These are phyloP conservation scores for Dendrothele bispora DNA, from an alignment of 768 basidiomycete genomes.

Conservation along the genomic window DNA sequence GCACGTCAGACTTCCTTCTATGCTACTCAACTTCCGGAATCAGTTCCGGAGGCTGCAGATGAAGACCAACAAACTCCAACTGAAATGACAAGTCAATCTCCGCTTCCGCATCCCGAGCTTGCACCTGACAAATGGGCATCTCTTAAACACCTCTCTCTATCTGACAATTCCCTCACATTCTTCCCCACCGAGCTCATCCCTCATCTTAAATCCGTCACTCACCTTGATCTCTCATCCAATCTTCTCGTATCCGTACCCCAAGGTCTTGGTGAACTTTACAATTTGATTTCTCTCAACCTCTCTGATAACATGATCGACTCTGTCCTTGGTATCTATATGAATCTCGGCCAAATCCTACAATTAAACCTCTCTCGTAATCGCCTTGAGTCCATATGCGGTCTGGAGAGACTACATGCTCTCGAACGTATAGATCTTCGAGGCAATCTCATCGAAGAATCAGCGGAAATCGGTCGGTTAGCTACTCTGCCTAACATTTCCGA, in stretches of 20 bases:
- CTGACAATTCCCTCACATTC: slow-evolving; percentile 82
- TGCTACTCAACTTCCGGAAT: slow-evolving; percentile 51
- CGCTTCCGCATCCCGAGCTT: slow-evolving; percentile 36
- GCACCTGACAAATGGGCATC: slow-evolving; percentile 71
- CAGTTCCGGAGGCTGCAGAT: slow-evolving; percentile 52
- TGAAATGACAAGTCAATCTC: slow-evolving; percentile 5
- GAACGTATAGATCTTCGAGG: slow-evolving; percentile 82
- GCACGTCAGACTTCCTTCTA: slow-evolving; percentile 47
- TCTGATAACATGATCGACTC: slow-evolving; percentile 98
- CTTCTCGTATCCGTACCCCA: slow-evolving; percentile 86
- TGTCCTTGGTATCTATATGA: slow-evolving; percentile 82
- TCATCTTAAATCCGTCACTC: slow-evolving; percentile 70
- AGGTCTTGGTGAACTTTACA: slow-evolving; percentile 70
- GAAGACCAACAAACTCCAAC: slow-evolving; percentile 8
- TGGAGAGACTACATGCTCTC: slow-evolving; percentile 85
- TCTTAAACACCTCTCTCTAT: slow-evolving; percentile 71
- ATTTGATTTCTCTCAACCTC: slow-evolving; percentile 90
- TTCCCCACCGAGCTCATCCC: slow-evolving; percentile 67
- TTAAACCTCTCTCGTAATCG: slow-evolving; percentile 87
- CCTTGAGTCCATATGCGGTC: slow-evolving; percentile 91
- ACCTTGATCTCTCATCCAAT: slow-evolving; percentile 90
- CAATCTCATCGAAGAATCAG: slow-evolving; percentile 79
- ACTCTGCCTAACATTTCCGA: slow-evolving; percentile 76
- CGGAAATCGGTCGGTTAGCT: slow-evolving; percentile 82
- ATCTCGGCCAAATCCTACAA: slow-evolving; percentile 72